A percentile compares a stretch with the other conserved stretches of the same genome.
Evolutionary conservation across 2,329 filamentous ascomycete species (phyloP).

Genomic region (Helicocarpus griseus): DNA sequence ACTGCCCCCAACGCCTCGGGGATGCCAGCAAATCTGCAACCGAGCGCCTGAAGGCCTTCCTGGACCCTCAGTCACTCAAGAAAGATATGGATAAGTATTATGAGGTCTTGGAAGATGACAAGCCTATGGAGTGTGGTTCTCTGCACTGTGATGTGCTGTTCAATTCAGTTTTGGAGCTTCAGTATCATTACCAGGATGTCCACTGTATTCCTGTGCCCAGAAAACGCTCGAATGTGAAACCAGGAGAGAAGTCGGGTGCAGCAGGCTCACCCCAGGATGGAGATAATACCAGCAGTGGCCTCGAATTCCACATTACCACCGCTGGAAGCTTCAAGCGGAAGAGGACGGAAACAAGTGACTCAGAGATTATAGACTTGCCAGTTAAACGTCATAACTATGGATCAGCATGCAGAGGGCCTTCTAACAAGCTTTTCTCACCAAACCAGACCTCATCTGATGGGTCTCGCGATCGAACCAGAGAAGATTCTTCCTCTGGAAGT

Average conservation of each 20-base stretch:
- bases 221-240: background rate
- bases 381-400: no score
- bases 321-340: background rate
- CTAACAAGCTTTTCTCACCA: no score
- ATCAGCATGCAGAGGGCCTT: no score
- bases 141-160: constrained; percentile 2
- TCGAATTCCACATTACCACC: background rate
- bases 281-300: background rate
- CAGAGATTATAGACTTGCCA: no score
- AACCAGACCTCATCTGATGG: no score
- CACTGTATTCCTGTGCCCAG: background rate
- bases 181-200: constrained; percentile 1
- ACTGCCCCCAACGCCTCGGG: background rate
- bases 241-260: background rate
- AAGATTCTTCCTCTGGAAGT: no score
- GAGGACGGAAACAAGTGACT: no score
- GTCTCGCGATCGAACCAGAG: no score
- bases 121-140: background rate
- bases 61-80: background rate
- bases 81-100: background rate
- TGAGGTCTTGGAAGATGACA: background rate
- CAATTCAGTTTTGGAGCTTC: background rate
- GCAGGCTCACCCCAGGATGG: background rate
- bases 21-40: background rate
- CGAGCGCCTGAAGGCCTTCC: background rate